These are phyloP conservation scores for Mycosphaerelloides madeirae DNA, from an alignment of 2,329 filamentous ascomycete genomes.

Conservation along the genomic window DNA sequence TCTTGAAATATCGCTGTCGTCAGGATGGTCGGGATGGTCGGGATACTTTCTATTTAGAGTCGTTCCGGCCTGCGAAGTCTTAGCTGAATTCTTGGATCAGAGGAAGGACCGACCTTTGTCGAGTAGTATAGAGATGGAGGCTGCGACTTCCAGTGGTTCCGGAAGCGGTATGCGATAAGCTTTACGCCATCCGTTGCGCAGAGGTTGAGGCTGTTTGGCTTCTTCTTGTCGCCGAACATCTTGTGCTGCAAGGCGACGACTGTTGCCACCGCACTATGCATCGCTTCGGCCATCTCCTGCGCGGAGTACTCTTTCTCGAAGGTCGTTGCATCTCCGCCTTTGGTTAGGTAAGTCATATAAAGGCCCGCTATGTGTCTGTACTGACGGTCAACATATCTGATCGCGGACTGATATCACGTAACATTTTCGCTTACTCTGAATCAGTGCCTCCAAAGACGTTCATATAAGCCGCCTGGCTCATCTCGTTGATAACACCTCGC, in stretches of 20 bases:
- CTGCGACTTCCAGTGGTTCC: slow-evolving; percentile 49
- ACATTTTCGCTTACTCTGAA: slow-evolving; percentile 44
- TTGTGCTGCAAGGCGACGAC: slow-evolving; percentile 45
- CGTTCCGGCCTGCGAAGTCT: slow-evolving; percentile 37
- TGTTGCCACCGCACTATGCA: slow-evolving; percentile 41
- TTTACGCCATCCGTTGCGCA: slow-evolving; percentile 48
- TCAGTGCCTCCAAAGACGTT: slow-evolving; percentile 50
- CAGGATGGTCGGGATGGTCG: slow-evolving; percentile 45
- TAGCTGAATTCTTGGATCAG: no score
- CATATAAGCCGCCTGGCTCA: slow-evolving; percentile 46
- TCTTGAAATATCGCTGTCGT: slow-evolving; percentile 36
- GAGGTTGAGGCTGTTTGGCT: slow-evolving; percentile 50
- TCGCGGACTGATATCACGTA: no score
- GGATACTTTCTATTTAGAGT: slow-evolving; percentile 52
- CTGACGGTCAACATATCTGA: neutral
- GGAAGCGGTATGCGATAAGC: slow-evolving; percentile 49
- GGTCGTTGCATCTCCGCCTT: slow-evolving; percentile 12
- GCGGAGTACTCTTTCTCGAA: slow-evolving; percentile 39
- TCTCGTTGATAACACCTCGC: slow-evolving; percentile 41
- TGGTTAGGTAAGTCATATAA: slow-evolving; percentile 45
- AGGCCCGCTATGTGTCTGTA: slow-evolving; percentile 42
- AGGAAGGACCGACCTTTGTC: slow-evolving; percentile 13
- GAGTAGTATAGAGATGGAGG: slow-evolving; percentile 51
- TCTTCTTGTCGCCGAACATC: slow-evolving; percentile 37
- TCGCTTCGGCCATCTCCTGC: slow-evolving; percentile 41